These are phyloP conservation scores for Podila epicladia DNA, from an alignment of 192 early-diverging fungal species.

Conservation along the genomic window DNA sequence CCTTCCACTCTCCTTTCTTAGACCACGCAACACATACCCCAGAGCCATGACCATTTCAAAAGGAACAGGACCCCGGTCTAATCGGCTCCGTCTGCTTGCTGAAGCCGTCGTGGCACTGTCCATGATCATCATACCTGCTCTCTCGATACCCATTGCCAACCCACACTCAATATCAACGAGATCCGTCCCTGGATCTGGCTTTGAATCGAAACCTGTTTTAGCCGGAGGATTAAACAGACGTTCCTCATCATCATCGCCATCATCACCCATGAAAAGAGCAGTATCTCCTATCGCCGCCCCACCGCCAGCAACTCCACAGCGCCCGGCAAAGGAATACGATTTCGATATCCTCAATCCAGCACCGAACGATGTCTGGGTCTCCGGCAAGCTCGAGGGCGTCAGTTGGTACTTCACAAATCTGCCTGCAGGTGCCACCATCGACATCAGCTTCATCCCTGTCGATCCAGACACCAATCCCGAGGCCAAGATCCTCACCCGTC, in stretches of 20 bases:
- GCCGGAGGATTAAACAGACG: neutral
- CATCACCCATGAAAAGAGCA: neutral
- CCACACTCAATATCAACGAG: too few species aligned
- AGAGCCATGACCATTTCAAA: too few species aligned
- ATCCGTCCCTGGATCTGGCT: too few species aligned
- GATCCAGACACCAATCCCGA: slow-evolving; percentile 31
- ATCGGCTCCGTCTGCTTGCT: too few species aligned
- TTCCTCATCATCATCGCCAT: neutral
- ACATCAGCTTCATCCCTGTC: slow-evolving; percentile 19
- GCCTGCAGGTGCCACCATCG: slow-evolving; percentile 20
- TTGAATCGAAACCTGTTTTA: too few species aligned
- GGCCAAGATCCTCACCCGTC: slow-evolving; percentile 14
- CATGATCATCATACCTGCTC: too few species aligned
- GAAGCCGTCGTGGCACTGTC: too few species aligned
- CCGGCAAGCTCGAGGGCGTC: slow-evolving; percentile 4
- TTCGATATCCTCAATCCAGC: slow-evolving; percentile 24
- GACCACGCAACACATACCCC: too few species aligned
- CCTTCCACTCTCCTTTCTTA: too few species aligned
- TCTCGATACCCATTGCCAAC: too few species aligned
- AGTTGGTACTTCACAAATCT: slow-evolving; percentile 18
- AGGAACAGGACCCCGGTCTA: too few species aligned
- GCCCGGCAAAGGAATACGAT: neutral
- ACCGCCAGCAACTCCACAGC: neutral
- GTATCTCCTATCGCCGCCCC: neutral
- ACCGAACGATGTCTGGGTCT: slow-evolving; percentile 33